These are phyloP conservation scores for Claviceps sp. DNA, from an alignment of 2,329 filamentous ascomycete genomes.

Conservation along the genomic window DNA sequence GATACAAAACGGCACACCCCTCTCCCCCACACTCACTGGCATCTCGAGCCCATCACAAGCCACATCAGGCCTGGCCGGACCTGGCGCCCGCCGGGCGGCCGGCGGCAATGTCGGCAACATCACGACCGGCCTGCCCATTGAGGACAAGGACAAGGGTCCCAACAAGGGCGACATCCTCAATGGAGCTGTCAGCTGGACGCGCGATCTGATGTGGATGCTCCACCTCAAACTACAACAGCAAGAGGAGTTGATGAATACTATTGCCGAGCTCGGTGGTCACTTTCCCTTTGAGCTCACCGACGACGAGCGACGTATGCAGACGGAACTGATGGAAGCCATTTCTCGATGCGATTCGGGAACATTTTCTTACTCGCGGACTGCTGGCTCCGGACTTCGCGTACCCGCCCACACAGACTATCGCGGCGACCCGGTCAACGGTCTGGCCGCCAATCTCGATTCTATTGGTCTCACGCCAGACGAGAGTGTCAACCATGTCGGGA, in stretches of 20 bases:
- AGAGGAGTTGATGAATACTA: slow-evolving; percentile 67
- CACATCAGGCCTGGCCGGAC: slow-evolving; percentile 77
- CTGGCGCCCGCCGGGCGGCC: slow-evolving; percentile 67
- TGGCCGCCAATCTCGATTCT: slow-evolving; percentile 21
- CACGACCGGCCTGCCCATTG: slow-evolving; percentile 79
- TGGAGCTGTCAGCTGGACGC: slow-evolving; percentile 90
- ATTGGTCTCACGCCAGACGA: slow-evolving; percentile 26
- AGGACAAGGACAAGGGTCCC: slow-evolving; percentile 96
- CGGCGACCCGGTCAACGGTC: slow-evolving; percentile 56
- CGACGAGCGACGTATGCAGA: slow-evolving; percentile 91
- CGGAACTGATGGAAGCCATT: slow-evolving; percentile 77
- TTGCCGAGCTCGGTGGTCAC: slow-evolving; percentile 57
- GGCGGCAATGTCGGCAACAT: slow-evolving; percentile 63
- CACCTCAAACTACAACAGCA: slow-evolving; percentile 83
- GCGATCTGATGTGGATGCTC: slow-evolving; percentile 95
- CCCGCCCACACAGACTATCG: slow-evolving; percentile 87
- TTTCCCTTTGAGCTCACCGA: slow-evolving; percentile 77
- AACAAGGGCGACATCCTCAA: slow-evolving; percentile 99
- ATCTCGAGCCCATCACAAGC: slow-evolving; percentile 58
- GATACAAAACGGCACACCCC: slow-evolving; percentile 77
- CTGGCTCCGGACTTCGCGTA: slow-evolving; percentile 76
- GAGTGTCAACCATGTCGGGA: slow-evolving; percentile 20
- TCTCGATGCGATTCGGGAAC: slow-evolving; percentile 61
- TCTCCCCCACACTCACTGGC: slow-evolving; percentile 69
- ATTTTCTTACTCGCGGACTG: slow-evolving; percentile 74